Evolutionary conservation across 1,139 yeast genomes (phyloP).

Genomic region (Lodderomyces theae): DNA sequence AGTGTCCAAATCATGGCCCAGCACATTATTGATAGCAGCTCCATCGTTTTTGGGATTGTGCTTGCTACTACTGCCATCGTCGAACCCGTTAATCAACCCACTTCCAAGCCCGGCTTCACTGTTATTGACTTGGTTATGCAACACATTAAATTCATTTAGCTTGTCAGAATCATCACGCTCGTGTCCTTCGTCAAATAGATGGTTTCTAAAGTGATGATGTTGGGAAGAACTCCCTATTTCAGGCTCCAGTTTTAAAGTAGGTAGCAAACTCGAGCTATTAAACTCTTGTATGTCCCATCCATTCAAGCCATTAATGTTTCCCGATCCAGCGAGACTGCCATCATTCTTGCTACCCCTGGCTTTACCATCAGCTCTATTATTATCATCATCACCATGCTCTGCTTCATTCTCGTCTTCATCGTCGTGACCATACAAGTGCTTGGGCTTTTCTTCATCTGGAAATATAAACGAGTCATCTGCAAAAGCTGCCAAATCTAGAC

Average conservation of each 20-base stretch:
- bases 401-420: slow-evolving; percentile 9
- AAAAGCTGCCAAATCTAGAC: slow-evolving; percentile 74
- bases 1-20: neutral
- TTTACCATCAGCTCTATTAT: neutral
- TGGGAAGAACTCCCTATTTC: neutral
- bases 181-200: slow-evolving; percentile 1
- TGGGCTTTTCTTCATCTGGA: slow-evolving; percentile 74
- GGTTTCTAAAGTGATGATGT: neutral
- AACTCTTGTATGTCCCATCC: slow-evolving; percentile 8
- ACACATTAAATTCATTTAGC: neutral
- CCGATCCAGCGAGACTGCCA: slow-evolving; percentile 1
- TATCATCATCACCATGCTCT: neutral
- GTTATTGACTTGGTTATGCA: neutral
- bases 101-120: neutral
- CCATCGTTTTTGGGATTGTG: neutral
- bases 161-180: neutral
- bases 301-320: slow-evolving; percentile 1
- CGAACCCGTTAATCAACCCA: neutral
- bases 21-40: neutral
- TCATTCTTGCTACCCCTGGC: neutral
- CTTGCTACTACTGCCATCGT: neutral
- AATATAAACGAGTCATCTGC: slow-evolving; percentile 76
- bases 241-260: slow-evolving; percentile 4
- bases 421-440: slow-evolving; percentile 20
- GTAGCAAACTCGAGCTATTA: slow-evolving; percentile 1